Percentiles rank a stretch among this genome's conserved stretches.
Conservation (phyloP, 164 flowering plant species). For the Vitis rotundifolia region DNA sequence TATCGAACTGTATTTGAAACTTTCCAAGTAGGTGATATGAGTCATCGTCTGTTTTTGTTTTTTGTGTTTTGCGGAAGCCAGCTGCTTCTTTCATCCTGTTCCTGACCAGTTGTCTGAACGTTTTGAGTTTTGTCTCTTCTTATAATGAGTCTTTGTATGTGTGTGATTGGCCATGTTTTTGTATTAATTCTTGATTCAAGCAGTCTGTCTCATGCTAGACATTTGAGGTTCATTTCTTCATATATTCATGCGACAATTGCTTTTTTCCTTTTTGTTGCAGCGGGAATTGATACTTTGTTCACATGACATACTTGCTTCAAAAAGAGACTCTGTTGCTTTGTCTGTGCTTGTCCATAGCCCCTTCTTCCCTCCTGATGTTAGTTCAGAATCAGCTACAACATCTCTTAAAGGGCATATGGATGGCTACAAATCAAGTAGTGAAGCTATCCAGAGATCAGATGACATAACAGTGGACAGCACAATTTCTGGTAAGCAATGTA, state of each 20-base stretch:
- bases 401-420: slow-evolving; percentile 65
- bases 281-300: slow-evolving; percentile 85
- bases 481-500: slow-evolving; percentile 54
- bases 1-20: no score
- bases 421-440: slow-evolving; percentile 61
- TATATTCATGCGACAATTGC: not conserved
- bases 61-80: no score
- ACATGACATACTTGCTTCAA: slow-evolving; percentile 75
- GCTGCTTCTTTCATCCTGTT: no score
- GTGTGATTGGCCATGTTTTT: not conserved
- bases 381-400: slow-evolving; percentile 96
- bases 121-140: no score
- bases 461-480: slow-evolving; percentile 76
- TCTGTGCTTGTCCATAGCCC: slow-evolving; percentile 57
- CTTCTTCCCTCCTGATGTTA: slow-evolving; percentile 65
- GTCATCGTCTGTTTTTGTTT: no score
- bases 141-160: no score
- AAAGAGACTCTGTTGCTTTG: slow-evolving; percentile 61
- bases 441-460: slow-evolving; percentile 81
- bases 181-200: not conserved
- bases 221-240: no score
- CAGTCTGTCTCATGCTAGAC: no score
- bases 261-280: slow-evolving; percentile 43
- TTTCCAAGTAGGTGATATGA: no score
- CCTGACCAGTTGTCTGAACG: no score